Percentiles rank a stretch among this genome's conserved stretches.
phyloP scores from a whole-genome alignment of 805 yeast genomes.

The Lipomyces sp. region DNA sequence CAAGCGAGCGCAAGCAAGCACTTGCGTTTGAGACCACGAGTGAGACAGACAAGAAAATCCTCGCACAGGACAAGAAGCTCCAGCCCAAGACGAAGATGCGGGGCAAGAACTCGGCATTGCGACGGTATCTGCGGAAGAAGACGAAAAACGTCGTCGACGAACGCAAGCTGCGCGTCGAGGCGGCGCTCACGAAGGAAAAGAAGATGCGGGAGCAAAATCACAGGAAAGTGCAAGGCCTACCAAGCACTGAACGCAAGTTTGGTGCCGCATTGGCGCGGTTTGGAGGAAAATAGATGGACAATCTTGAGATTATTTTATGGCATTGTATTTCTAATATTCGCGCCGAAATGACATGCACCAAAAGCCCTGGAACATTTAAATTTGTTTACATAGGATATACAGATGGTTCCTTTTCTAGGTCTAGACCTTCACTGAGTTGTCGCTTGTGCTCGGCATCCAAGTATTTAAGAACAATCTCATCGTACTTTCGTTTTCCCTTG shows the following conservation, averaged over 20 bases:
- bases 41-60: slow-evolving; percentile 36
- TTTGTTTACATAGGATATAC: slow-evolving; percentile 24
- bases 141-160: slow-evolving; percentile 81
- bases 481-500: slow-evolving; percentile 46
- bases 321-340: neutral
- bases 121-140: slow-evolving; percentile 78
- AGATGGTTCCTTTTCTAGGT: slow-evolving; percentile 15
- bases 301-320: neutral
- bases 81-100: slow-evolving; percentile 64
- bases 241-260: slow-evolving; percentile 15
- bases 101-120: slow-evolving; percentile 78
- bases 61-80: slow-evolving; percentile 50
- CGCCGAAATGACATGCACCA: too few species aligned
- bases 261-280: slow-evolving; percentile 30
- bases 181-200: slow-evolving; percentile 71
- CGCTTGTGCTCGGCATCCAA: slow-evolving; percentile 26
- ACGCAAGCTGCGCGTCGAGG: slow-evolving; percentile 72
- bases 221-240: slow-evolving; percentile 45
- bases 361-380: too few species aligned
- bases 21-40: slow-evolving; percentile 41
- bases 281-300: slow-evolving; percentile 2
- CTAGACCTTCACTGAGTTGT: slow-evolving; percentile 22
- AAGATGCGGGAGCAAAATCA: slow-evolving; percentile 54
- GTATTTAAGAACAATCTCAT: slow-evolving; percentile 20
- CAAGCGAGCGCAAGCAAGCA: slow-evolving; percentile 60